Evolutionary conservation across 345 rosid genomes (phyloP), one percentile per base, ranked within the genome.

Genomic region (Sisymbrium irio): DNA sequence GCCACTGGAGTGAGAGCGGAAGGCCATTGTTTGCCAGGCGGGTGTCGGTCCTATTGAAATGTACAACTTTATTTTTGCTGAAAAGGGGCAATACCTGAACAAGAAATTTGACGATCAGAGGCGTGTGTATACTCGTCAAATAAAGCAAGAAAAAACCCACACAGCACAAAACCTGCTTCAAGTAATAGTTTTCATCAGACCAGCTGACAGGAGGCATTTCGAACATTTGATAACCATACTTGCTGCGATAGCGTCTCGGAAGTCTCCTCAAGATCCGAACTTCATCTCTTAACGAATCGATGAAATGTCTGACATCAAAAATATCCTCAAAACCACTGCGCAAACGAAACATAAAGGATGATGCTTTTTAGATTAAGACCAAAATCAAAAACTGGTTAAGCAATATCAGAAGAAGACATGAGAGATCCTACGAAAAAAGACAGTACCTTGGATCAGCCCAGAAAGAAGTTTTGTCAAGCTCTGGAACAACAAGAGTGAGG

Each of bases 391-490:
- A 7, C 37, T 8, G 18, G 49, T 10, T 18, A 51, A 11, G 19
- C 44, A 2, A 65, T 4, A 22, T 41, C 44, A 42, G 17, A 46
- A 42, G 17, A 46, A 42, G 17, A 42, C 33, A 51, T 13, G 35
- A 42, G 20, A 63, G 13, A 20, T 63, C 27, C 20, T 40, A 9
- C 22, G 25, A 22, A 22, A 28, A 80, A 75, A 27, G 30, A 84
- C 91, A 39, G 68, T 57, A 91, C 99, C 99, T 95, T 66, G 91
- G 90, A 82, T 95, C 99, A 65, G 97, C 90, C 99, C 99, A 95
- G 76, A 95, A 95, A 33, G 99, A 95, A 25, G 87, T 87, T 79
- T 90, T 95, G 80, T 95, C 99, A 57, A 95, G 97, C 85, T 95
- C 93, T 1, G 99, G 99, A 63, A 95, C 91, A 77, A 92, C 88